Evolutionary conservation across 2,329 filamentous ascomycete species (phyloP), one percentile per base, ranked within the genome.

Genomic region (Aspergillaceae sp.): DNA sequence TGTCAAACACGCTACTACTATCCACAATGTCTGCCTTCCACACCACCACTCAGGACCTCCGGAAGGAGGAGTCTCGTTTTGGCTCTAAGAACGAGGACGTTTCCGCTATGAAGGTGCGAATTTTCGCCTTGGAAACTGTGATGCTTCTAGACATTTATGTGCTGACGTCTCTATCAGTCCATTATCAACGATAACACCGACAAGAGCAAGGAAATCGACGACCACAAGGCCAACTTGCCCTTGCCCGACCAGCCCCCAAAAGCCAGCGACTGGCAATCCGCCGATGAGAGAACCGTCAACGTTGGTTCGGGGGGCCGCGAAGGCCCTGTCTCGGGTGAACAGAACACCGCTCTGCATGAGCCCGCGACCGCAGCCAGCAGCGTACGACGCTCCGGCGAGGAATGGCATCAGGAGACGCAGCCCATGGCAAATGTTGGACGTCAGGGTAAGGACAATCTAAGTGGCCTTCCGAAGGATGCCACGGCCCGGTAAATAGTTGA

Each of bases 201-300:
- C 68, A 87, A 86, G 67, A 63, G 72, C 53, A 72, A 83, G 46
- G 72, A 84, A 66, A 84, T 90, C 61, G 78, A 82, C 44, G 69
- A 85, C 65, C 75, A 75, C 59, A 76, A 83, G 69, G 70, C 81
- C 65, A 87, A 88, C 68, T 81, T 94, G 30, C 85, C 86, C 43
- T 79, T 90, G 43, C 87, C 87, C 11, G 86, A 91, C 2, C 75
- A 90, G 54, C 87, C 87, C 26, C 85, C 86, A 1, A 71, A 69
- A n/a, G 70, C 80, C n/a, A 85, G 84, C 4, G 86, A 92, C 74
- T 89, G 82, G 76, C 82, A 90, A 64, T 87, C 83, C 0, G 73
- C 77, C 43, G 85, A 91, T 58, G 75, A 75, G 30, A 71, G 78
- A 51, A 86, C 71, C 46, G 81, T 86, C 61, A 84, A 87, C 60